Conservation (phyloP, 129 eudicot species). For the Arctium minus region DNA sequence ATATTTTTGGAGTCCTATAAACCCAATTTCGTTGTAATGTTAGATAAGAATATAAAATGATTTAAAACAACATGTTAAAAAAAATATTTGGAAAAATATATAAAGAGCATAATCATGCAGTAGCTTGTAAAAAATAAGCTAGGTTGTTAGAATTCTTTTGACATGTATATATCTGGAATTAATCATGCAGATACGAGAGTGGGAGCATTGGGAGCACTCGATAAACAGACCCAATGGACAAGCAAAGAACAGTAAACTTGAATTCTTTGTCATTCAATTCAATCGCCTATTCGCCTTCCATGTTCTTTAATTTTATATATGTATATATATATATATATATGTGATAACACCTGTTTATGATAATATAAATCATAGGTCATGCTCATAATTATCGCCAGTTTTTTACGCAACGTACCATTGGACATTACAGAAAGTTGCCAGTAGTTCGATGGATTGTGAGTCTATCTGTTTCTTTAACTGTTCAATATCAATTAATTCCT, state of each 20-base stretch:
- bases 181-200: slow-evolving; percentile 46
- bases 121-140: not conserved
- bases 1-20: no score
- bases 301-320: not conserved
- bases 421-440: slow-evolving; percentile 57
- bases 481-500: not conserved
- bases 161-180: not conserved
- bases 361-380: not conserved
- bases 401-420: slow-evolving; percentile 38
- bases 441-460: slow-evolving; percentile 60
- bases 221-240: slow-evolving; percentile 12
- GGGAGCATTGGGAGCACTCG: slow-evolving; percentile 87
- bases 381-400: slow-evolving; percentile 13
- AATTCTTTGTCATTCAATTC: not conserved
- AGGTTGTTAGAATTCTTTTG: not conserved
- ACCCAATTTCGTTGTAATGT: no score
- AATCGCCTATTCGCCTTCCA: not conserved
- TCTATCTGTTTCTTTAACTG: slow-evolving; percentile 1
- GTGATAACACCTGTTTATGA: not conserved
- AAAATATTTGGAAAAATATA: no score
- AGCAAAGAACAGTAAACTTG: slow-evolving; percentile 4
- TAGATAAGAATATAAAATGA: no score
- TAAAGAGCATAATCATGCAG: no score
- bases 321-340: no score
- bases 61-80: no score